Base-by-base conservation (phyloP, 1,284 basidiomycete genomes). In the Moniliophthora roreri region DNA sequence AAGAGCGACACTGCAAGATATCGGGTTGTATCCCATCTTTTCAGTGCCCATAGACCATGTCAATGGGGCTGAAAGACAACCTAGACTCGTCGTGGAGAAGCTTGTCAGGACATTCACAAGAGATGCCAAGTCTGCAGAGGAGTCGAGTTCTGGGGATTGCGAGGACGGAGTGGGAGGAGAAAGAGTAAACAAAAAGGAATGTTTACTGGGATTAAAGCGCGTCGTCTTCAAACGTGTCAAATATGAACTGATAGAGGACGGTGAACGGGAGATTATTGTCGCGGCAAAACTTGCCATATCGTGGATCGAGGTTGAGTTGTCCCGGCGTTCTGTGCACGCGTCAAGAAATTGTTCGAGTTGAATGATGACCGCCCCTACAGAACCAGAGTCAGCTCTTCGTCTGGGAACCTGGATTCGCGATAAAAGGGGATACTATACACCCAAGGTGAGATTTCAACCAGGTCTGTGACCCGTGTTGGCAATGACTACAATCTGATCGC, bases 1-100 rank as follows among this genome's bases (percentile, higher is more conserved):
- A 44, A 79, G 54, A 38, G 78, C 74, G 37, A 87, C 61, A 18
- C 84, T 81, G 57, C 83, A 84, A 1, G 77, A 69, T 38, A 77
- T 71, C n/a, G 60, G 59, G 40, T 53, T 57, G 16, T 59, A 54
- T 6, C 71, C 72, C 28, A 13, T 15, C 28, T 32, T 11, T 32
- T 32, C 28, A 11, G 28, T 32, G 28, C 28, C 28, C 6, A 11
- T 6, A 32, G 7, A 6, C 11, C 28, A 6, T 6, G 28, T 32
- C 20, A 77, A 58, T 1, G 81, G 75, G 0, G 79, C 74, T 4
- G 82, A 78, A 20, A 89, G 74, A 60, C 85, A 87, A 6, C 87
- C 86, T 16, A 84, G 61, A 18, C 78, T 72, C n/a, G 70, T 60
- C 1, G 66, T 56, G 32, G 75, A 73, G 51, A 78, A 67, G 1